Evolutionary conservation across 2,329 filamentous ascomycete species (phyloP).

Genomic region (Monilinia laxa): DNA sequence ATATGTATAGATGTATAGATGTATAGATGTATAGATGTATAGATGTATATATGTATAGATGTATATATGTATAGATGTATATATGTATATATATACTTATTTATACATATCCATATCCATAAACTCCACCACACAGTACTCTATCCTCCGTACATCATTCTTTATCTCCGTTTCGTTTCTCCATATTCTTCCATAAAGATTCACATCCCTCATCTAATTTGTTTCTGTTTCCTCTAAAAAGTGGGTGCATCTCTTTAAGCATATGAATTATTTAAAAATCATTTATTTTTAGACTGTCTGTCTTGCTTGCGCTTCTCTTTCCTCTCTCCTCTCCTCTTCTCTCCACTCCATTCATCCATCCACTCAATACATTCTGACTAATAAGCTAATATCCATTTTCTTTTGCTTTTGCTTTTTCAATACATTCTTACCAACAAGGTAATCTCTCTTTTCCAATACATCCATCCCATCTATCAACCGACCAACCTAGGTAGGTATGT

Average conservation of each 20-base stretch:
- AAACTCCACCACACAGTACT: no score
- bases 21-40: no score
- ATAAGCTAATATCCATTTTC: not conserved
- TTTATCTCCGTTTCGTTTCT: constrained; percentile 4
- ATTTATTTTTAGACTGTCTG: constrained; percentile 23
- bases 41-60: no score
- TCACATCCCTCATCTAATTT: constrained; percentile 8
- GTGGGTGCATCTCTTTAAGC: constrained; percentile 5
- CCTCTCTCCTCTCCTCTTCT: no score
- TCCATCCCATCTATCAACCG: no score
- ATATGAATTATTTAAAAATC: constrained; percentile 3
- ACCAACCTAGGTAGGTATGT: not conserved
- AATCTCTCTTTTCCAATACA: not conserved
- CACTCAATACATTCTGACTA: not conserved
- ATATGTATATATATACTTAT: no score
- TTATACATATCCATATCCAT: not conserved
- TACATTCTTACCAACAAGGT: not conserved
- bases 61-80: no score
- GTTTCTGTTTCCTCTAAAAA: constrained; percentile 13
- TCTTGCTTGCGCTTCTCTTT: not conserved
- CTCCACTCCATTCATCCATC: no score
- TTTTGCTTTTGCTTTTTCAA: no score
- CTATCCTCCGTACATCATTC: not conserved
- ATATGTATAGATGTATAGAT: no score
- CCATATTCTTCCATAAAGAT: constrained; percentile 13